phyloP scores from a whole-genome alignment of 805 yeast species.

The Nakazawaea sp. region DNA sequence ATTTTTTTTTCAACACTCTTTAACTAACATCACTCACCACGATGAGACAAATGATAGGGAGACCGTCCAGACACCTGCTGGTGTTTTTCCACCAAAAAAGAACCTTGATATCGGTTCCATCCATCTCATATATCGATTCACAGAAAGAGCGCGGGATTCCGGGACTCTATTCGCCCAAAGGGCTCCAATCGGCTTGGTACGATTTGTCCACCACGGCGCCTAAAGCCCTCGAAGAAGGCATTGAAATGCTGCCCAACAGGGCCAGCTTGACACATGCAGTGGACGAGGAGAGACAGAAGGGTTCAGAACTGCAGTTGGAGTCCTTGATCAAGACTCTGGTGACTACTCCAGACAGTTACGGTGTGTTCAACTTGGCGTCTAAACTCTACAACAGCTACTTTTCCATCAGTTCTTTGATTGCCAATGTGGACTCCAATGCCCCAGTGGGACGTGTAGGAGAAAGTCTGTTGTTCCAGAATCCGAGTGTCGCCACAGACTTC shows the following conservation, averaged over 20 bases:
- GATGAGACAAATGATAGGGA: too few relatives aligned
- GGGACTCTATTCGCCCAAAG: constrained; percentile 41
- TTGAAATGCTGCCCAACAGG: constrained; percentile 22
- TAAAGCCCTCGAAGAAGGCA: constrained; percentile 31
- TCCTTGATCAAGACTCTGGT: constrained; percentile 35
- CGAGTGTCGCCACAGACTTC: constrained; percentile 22
- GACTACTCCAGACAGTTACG: constrained; percentile 36
- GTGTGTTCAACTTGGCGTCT: constrained; percentile 37
- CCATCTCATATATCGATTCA: constrained; percentile 16
- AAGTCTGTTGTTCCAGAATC: constrained; percentile 24
- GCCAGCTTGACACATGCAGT: constrained; percentile 20
- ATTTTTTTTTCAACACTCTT: too few relatives aligned
- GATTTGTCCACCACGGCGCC: constrained; percentile 33
- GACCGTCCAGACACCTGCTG: too few relatives aligned
- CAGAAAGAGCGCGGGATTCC: constrained; percentile 30
- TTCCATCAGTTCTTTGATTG: constrained; percentile 35
- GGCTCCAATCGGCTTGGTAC: constrained; percentile 46
- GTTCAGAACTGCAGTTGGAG: constrained; percentile 14
- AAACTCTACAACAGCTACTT: constrained; percentile 42
- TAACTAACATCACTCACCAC: too few relatives aligned
- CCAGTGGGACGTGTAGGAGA: background rate
- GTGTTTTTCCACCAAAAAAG: too few relatives aligned
- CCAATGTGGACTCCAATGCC: constrained; percentile 14
- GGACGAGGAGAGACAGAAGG: constrained; percentile 8
- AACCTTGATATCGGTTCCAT: constrained; percentile 13